phyloP scores from a whole-genome alignment of 2,329 filamentous ascomycete genomes.

The Hymenoscyphus fraxineus region DNA sequence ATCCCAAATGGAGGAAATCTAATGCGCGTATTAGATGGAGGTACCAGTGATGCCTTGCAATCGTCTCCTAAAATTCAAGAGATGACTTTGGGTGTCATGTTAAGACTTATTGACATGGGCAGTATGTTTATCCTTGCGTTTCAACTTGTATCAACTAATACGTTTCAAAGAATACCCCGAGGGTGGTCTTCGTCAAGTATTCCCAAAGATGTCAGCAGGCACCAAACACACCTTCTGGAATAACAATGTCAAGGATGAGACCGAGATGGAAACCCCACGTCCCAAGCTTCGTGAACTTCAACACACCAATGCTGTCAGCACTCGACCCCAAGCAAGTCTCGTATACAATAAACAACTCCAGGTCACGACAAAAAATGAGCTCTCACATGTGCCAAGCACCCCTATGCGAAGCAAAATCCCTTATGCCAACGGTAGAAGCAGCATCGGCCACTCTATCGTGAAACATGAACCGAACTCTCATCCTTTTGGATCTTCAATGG shows the following conservation, averaged over 20 bases:
- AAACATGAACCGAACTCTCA: background rate
- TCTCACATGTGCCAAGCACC: background rate
- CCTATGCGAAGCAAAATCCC: background rate
- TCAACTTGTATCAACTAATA: background rate
- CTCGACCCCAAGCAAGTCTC: no score
- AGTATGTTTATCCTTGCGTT: background rate
- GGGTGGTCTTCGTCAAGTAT: background rate
- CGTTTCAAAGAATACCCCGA: background rate
- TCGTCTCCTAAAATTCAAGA: background rate
- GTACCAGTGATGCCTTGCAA: background rate
- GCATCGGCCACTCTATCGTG: background rate
- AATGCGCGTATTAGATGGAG: background rate
- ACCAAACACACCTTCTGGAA: background rate
- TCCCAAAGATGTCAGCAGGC: background rate
- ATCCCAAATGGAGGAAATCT: background rate
- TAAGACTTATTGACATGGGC: background rate
- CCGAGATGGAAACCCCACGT: no score
- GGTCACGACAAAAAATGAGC: no score
- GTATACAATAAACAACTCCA: no score
- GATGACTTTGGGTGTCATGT: background rate
- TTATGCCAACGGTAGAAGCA: no score
- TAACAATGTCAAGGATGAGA: no score
- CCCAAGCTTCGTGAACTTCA: no score
- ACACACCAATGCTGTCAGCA: no score
- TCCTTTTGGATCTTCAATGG: background rate